These are phyloP conservation scores for Spatholobus suberectus DNA, from an alignment of 306 rosid genomes.

Conservation along the genomic window DNA sequence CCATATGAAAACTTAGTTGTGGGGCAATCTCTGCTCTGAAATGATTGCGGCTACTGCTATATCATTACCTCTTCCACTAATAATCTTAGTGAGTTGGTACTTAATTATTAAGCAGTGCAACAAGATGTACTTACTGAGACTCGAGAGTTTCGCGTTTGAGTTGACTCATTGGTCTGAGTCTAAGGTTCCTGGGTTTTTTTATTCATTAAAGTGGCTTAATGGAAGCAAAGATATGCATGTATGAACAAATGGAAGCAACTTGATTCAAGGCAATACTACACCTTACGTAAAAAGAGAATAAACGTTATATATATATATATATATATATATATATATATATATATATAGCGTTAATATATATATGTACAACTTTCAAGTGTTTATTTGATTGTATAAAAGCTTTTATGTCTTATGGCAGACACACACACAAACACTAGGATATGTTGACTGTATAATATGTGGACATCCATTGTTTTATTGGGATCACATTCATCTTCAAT, in stretches of 20 bases:
- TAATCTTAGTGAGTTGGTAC: slow-evolving; percentile 12
- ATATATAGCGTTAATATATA: neutral
- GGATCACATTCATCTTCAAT: slow-evolving; percentile 22
- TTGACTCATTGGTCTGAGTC: slow-evolving; percentile 25
- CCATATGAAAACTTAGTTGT: neutral
- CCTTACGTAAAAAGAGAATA: neutral
- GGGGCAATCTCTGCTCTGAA: slow-evolving; percentile 3
- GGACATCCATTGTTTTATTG: neutral
- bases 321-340: too few relatives aligned
- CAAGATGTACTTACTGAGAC: slow-evolving; percentile 10
- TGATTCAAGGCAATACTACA: neutral
- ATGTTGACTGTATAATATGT: neutral
- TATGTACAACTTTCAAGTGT: neutral
- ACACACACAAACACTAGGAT: slow-evolving; percentile 2
- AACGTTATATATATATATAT: too few relatives aligned
- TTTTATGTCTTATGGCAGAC: slow-evolving; percentile 12
- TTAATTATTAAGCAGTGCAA: slow-evolving; percentile 1
- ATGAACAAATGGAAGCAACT: slow-evolving; percentile 5
- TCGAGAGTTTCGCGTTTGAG: slow-evolving; percentile 12
- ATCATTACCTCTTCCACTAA: neutral
- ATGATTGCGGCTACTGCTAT: slow-evolving; percentile 28
- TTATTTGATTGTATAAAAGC: neutral
- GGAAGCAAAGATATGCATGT: slow-evolving; percentile 1
- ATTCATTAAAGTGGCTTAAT: neutral
- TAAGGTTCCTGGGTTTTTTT: neutral